Base-by-base conservation (phyloP, 352 stramenopile species). In the Globisporangium heterothallicum region DNA sequence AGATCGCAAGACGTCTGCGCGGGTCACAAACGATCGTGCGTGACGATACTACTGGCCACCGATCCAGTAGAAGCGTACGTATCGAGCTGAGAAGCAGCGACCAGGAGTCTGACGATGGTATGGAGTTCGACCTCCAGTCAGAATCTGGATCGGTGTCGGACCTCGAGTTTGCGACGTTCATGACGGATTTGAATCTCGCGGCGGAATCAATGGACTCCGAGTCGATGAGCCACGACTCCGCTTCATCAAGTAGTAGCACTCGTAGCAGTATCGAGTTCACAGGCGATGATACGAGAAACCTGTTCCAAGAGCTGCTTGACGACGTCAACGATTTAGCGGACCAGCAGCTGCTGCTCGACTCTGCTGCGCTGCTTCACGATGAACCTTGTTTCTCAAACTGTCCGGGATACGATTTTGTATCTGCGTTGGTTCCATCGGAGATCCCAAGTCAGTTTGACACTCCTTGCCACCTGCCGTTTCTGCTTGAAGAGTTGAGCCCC, bases 281-380 rank as follows among this genome's bases (percentile, higher is more conserved):
- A n/a, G n/a, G 13, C 6, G 18, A 18, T 27, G 44, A 22, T 6
- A 2, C n/a, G 7, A 34, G 43, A 14, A 8, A 3, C 5, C n/a
- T 51, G 3, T 14, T 42, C 26, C 14, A 51, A 21, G 27, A 51
- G 27, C 44, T 51, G 10, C 38, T 51, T 26, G 1, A 24, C 3
- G 44, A 51, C 26, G 45, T n/a, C 0, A 40, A 51, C 45, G 42
- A 42, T 19, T 13, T 51, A 13, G 5, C 30, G 29, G 45, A 51
- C 10, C 26, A 51, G 27, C 45, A 41, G 45, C 27, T 51, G 19
- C 45, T 51, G 14, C 19, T 6, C 3, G 18, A 51, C 12, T 42
- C 45, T 6, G 45, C 30, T 27, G 13, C n/a, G 12, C 12, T 51
- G 18, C 30, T 51, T 16, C 5, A 6, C 19, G 45, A 21, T 14